Evolutionary conservation across 805 yeast species (phyloP).

Genomic region (Ogataea corticis): DNA sequence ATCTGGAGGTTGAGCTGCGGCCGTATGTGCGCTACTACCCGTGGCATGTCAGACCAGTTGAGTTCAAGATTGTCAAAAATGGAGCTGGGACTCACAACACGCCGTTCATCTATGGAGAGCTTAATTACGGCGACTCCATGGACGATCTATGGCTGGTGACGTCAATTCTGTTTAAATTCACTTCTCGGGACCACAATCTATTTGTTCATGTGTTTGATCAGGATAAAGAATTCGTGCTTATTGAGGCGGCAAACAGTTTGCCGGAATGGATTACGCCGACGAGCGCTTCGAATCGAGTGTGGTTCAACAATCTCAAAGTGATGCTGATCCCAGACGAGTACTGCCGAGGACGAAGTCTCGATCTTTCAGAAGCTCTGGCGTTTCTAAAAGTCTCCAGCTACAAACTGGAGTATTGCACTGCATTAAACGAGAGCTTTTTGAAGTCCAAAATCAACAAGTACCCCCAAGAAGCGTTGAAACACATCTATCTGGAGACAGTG

Average conservation of each 20-base stretch:
- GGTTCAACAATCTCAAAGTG: constrained; percentile 48
- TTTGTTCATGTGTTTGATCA: constrained; percentile 50
- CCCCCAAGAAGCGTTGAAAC: constrained; percentile 34
- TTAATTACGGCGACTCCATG: constrained; percentile 44
- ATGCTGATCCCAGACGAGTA: constrained; percentile 42
- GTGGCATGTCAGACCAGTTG: constrained; percentile 40
- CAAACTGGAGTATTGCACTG: constrained; percentile 25
- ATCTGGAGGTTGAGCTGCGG: constrained; percentile 27
- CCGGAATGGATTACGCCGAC: constrained; percentile 50
- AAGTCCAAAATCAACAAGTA: constrained; percentile 21
- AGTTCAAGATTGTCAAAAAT: constrained; percentile 20
- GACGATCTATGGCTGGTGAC: constrained; percentile 49
- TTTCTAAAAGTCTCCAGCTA: constrained; percentile 41
- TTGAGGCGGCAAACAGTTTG: constrained; percentile 47
- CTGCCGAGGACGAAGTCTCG: constrained; percentile 36
- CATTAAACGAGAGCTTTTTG: constrained; percentile 25
- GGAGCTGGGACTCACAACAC: constrained; percentile 8
- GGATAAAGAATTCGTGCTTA: constrained; percentile 56
- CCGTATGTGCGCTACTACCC: constrained; percentile 43
- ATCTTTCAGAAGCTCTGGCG: constrained; percentile 40
- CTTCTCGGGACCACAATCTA: constrained; percentile 32
- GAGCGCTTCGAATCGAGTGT: constrained; percentile 49
- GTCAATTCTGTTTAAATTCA: constrained; percentile 39
- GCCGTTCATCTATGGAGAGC: constrained; percentile 39
- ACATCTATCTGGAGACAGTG: constrained; percentile 22